These are phyloP conservation scores for Rhododendron henanense DNA, from an alignment of 148 eudicot genomes.

Conservation along the genomic window DNA sequence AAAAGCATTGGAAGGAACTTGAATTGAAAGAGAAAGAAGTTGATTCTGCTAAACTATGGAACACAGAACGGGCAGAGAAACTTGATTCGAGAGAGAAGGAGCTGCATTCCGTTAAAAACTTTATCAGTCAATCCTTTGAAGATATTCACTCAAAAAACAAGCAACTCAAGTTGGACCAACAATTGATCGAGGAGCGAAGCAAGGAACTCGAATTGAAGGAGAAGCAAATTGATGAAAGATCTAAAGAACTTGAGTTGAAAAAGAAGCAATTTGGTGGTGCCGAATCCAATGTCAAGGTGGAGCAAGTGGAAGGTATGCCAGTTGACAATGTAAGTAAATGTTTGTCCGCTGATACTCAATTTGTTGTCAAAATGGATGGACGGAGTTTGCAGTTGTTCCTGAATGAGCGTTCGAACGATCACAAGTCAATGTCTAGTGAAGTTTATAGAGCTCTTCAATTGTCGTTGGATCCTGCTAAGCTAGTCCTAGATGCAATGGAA, in stretches of 20 bases:
- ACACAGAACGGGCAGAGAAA: conserved; percentile 2
- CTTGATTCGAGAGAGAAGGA: conserved; percentile 27
- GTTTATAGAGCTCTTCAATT: conserved; percentile 34
- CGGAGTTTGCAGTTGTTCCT: conserved; percentile 36
- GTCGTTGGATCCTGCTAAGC: conserved; percentile 43
- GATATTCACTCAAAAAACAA: conserved; percentile 6
- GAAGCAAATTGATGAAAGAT: conserved; percentile 15
- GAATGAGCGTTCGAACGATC: conserved; percentile 30
- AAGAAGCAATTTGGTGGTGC: conserved; percentile 1
- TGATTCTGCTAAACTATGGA: not conserved
- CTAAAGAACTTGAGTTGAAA: conserved; percentile 15
- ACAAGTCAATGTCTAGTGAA: conserved; percentile 33
- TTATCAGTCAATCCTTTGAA: not conserved
- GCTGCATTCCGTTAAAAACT: conserved; percentile 15
- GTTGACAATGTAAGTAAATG: not conserved
- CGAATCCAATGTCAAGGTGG: conserved; percentile 10
- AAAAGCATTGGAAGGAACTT: conserved; percentile 21
- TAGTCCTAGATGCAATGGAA: conserved; percentile 58
- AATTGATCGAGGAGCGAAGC: not conserved
- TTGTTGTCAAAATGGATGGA: conserved; percentile 44
- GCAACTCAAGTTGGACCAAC: not conserved
- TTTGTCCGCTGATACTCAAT: conserved; percentile 23
- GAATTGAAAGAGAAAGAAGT: conserved; percentile 26
- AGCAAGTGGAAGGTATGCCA: not conserved
- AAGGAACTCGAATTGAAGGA: conserved; percentile 19